A percentile compares a stretch with the other conserved stretches of the same genome.
Conservation (phyloP, 2,329 filamentous ascomycete genomes). For the Alternaria sp. region DNA sequence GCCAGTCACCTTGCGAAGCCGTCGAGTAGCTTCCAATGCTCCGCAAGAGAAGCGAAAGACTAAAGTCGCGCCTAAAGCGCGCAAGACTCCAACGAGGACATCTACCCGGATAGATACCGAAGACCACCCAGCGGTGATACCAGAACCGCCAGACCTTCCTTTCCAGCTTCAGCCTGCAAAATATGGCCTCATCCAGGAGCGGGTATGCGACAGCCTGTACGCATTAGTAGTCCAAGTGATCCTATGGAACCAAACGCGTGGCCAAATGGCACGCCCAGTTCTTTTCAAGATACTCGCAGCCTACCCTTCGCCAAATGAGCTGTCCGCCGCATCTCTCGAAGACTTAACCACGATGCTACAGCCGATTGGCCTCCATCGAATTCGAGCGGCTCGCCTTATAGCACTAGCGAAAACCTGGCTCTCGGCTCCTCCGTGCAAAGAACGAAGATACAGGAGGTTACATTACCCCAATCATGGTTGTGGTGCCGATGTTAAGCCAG, state of each 20-base stretch:
- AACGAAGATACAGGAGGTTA: slow-evolving; percentile 64
- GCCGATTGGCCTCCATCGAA: slow-evolving; percentile 40
- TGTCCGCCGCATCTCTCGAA: slow-evolving; percentile 56
- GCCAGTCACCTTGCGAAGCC: slow-evolving; percentile 7
- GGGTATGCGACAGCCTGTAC: slow-evolving; percentile 77
- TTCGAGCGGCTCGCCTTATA: slow-evolving; percentile 72
- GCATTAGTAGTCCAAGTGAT: slow-evolving; percentile 82
- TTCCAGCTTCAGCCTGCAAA: slow-evolving; percentile 33
- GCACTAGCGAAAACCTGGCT: slow-evolving; percentile 75
- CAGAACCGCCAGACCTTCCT: slow-evolving; percentile 26
- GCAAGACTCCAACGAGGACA: not conserved
- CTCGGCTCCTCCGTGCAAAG: slow-evolving; percentile 66
- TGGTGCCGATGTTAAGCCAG: slow-evolving; percentile 53
- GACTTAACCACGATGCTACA: slow-evolving; percentile 33
- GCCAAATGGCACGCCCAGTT: slow-evolving; percentile 75
- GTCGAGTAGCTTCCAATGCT: not conserved
- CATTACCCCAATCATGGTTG: slow-evolving; percentile 49
- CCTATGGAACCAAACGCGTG: slow-evolving; percentile 83
- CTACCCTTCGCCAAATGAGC: slow-evolving; percentile 71
- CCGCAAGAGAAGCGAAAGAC: not conserved
- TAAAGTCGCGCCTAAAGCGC: slow-evolving; percentile 13
- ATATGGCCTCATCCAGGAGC: slow-evolving; percentile 88
- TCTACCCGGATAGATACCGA: slow-evolving; percentile 17
- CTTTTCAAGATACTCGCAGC: slow-evolving; percentile 72
- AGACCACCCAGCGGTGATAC: slow-evolving; percentile 20